Evolutionary conservation across 768 basidiomycete species (phyloP), one percentile per base, ranked within the genome.

Genomic region (Naematelia aurantialba): DNA sequence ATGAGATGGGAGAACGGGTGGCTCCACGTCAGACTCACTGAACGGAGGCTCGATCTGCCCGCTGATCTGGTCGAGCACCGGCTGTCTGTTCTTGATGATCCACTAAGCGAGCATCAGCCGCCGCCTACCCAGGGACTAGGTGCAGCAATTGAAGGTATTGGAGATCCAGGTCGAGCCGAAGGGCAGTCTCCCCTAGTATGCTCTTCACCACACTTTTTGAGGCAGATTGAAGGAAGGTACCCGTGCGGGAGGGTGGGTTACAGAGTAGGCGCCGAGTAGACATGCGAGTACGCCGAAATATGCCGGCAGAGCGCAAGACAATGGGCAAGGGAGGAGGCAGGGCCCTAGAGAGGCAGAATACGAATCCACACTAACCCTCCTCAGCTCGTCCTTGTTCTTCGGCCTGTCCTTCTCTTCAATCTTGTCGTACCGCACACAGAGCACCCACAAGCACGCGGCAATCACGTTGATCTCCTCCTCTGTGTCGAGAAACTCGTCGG

Each of bases 381-480:
- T 47, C 14, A 73, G 39, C 3, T 39, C 59, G 0, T 68, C 69
- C 21, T 39, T 52, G 30, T 50, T 67, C 46, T 59, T 68, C 10
- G 68, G 59, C 25, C 59, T 22, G 10, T 69, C 67, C 24, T 47
- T 49, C 45, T 67, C 57, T 14, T 12, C 52, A 12, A 61, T 31
- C 19, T 47, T 34, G 24, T 62, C 66, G 26, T 56, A 73, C 56
- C 58, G 60, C 27, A 73, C 65, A 30, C 48, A 48, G 45, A 73
- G 19, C 11, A 65, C 47, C 60, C 62, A 73, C 11, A 70, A 48
- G 42, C 56, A 58, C 5, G 56, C 71, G 12, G 65, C 60, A 39
- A 73, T 65, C 4, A 68, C 64, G n/a, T 66, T 70, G 49, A 70
- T 55, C 47, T 70, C 71, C 21, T 73, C 71, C 42, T 70, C 71